Evolutionary conservation across 140 eudicot genomes (phyloP).

Genomic region (Flaveria floridana): DNA sequence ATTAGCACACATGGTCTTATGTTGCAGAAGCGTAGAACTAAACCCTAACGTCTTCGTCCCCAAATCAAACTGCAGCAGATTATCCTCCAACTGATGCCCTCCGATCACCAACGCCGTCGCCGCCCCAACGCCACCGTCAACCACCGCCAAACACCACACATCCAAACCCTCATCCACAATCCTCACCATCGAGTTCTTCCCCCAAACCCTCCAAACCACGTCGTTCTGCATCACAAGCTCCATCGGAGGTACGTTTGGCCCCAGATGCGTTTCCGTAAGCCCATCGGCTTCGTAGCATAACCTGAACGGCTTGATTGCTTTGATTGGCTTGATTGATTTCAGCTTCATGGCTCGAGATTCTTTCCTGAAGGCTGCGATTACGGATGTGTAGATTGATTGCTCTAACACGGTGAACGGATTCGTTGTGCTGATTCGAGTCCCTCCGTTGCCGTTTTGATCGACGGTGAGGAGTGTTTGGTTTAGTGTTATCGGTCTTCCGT

Average conservation of each 20-base stretch:
- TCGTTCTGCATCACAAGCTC: constrained; percentile 50
- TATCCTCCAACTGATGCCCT: constrained; percentile 68
- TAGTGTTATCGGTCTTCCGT: constrained; percentile 34
- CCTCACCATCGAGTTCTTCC: constrained; percentile 72
- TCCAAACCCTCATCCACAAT: constrained; percentile 44
- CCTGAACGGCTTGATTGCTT: constrained; percentile 48
- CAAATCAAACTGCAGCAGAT: constrained; percentile 57
- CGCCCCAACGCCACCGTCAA: constrained; percentile 44
- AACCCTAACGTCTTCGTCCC: constrained; percentile 52
- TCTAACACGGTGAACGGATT: constrained; percentile 49
- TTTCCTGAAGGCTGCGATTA: constrained; percentile 38
- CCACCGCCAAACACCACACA: constrained; percentile 64
- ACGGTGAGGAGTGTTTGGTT: constrained; percentile 26
- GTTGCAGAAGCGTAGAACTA: constrained; percentile 52
- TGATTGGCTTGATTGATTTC: constrained; percentile 41
- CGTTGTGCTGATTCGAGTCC: constrained; percentile 52
- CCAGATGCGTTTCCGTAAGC: constrained; percentile 35
- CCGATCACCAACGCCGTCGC: constrained; percentile 48
- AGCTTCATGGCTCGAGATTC: constrained; percentile 53
- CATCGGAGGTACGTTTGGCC: constrained; percentile 49
- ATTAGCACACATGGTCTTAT: constrained; percentile 63
- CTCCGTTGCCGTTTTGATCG: constrained; percentile 38
- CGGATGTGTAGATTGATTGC: constrained; percentile 30
- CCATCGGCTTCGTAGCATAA: constrained; percentile 48
- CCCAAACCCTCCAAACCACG: constrained; percentile 50